Percentiles rank a stretch among this genome's conserved stretches.
These are phyloP conservation scores for Kodamaea lidongshanica DNA, from an alignment of 805 yeast species.

Conservation along the genomic window DNA sequence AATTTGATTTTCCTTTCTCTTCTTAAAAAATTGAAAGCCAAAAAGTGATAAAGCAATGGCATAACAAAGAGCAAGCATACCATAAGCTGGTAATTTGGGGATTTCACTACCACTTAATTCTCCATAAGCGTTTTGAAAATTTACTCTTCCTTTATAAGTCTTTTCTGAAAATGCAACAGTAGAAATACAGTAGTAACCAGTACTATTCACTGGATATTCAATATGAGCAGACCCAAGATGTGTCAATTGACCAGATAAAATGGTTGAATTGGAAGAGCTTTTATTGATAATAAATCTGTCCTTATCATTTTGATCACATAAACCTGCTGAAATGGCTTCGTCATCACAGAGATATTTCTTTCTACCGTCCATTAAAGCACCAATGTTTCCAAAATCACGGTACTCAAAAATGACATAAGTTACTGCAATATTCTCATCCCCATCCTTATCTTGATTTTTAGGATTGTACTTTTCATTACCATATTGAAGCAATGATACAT, in stretches of 20 bases:
- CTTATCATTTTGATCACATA: constrained; percentile 48
- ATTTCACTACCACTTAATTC: constrained; percentile 82
- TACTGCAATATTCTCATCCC: constrained; percentile 38
- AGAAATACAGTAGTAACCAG: constrained; percentile 91
- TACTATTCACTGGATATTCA: constrained; percentile 57
- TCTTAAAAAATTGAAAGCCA: constrained; percentile 78
- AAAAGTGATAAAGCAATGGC: constrained; percentile 77
- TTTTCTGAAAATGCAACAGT: constrained; percentile 46
- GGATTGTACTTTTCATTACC: constrained; percentile 24
- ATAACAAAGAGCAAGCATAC: constrained; percentile 75
- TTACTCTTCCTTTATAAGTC: constrained; percentile 59
- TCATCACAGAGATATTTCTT: constrained; percentile 71
- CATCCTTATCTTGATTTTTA: constrained; percentile 17
- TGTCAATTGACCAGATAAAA: constrained; percentile 51
- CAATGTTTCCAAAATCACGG: constrained; percentile 65
- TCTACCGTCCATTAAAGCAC: constrained; percentile 44
- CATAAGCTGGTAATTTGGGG: constrained; percentile 86
- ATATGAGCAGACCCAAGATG: constrained; percentile 55
- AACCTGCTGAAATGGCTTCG: constrained; percentile 45
- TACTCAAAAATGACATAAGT: constrained; percentile 79
- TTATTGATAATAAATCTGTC: constrained; percentile 58
- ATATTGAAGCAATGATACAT: constrained; percentile 22
- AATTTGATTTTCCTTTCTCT: constrained; percentile 67
- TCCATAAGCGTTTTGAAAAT: constrained; percentile 90
- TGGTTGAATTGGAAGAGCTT: constrained; percentile 44